Conservation (phyloP, 768 basidiomycete genomes). For the Clitopilus hobsonii region DNA sequence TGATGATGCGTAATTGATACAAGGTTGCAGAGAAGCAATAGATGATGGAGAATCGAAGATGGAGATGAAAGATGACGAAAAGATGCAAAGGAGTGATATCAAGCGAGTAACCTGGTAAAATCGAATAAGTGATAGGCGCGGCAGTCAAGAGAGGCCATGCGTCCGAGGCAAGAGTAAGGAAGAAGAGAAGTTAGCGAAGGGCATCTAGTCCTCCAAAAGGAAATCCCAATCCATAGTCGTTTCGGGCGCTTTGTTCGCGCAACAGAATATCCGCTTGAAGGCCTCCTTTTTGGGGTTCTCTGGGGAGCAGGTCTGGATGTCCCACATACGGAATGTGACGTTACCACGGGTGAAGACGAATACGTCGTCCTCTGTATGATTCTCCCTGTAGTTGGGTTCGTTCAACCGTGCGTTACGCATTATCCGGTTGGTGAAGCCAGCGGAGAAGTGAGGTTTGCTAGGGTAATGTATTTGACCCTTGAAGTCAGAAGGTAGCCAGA, state of each 20-base stretch:
- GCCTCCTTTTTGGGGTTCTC: slow-evolving; percentile 61
- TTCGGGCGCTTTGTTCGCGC: slow-evolving; percentile 49
- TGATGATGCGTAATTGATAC: background rate
- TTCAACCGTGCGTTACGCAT: slow-evolving; percentile 48
- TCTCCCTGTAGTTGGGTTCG: slow-evolving; percentile 26
- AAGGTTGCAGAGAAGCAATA: background rate
- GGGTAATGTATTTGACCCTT: slow-evolving; percentile 58
- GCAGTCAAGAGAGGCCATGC: slow-evolving; percentile 5
- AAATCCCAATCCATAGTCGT: slow-evolving; percentile 74
- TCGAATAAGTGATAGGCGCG: slow-evolving; percentile 6
- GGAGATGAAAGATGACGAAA: background rate
- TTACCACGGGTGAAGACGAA: slow-evolving; percentile 55
- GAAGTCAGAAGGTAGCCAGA: slow-evolving; percentile 81
- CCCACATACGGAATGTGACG: slow-evolving; percentile 78
- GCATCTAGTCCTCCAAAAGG: slow-evolving; percentile 58
- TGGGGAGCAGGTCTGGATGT: slow-evolving; percentile 58
- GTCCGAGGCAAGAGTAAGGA: background rate
- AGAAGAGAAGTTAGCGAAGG: slow-evolving; percentile 7
- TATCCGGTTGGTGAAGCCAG: slow-evolving; percentile 72
- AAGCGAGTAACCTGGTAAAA: background rate
- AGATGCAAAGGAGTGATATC: background rate
- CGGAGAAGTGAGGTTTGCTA: slow-evolving; percentile 53
- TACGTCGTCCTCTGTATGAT: slow-evolving; percentile 53
- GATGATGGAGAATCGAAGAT: background rate
- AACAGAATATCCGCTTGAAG: slow-evolving; percentile 60